phyloP scores from a whole-genome alignment of 441 rosid genomes.

The Geranium incanum region DNA sequence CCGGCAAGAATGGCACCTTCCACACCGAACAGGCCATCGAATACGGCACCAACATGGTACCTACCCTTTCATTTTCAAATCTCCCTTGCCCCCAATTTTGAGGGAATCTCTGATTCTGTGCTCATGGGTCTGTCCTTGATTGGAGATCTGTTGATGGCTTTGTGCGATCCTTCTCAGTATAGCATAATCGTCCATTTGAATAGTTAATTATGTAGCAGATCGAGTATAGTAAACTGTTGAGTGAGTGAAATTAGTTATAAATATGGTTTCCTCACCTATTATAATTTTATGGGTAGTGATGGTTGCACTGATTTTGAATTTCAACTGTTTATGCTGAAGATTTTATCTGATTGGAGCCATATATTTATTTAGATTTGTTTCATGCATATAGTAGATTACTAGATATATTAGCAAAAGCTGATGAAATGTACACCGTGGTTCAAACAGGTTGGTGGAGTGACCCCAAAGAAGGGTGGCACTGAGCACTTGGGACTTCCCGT shows the following conservation, averaged over 20 bases:
- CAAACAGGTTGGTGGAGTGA: conserved; percentile 80
- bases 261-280: neutral
- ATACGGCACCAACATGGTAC: conserved; percentile 95
- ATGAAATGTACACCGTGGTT: neutral
- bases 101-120: neutral
- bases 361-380: neutral
- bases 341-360: neutral
- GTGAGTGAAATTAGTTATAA: no score
- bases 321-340: neutral
- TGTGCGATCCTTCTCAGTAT: neutral
- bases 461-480: conserved; percentile 98
- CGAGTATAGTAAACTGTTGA: neutral
- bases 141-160: neutral
- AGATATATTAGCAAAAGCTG: neutral
- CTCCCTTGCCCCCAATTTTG: neutral
- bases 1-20: conserved; percentile 60
- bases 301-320: neutral
- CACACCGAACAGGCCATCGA: conserved; percentile 64
- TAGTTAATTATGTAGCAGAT: neutral
- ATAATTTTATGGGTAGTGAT: neutral
- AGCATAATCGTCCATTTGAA: neutral
- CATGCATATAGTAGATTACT: neutral
- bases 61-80: neutral
- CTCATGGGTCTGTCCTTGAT: neutral
- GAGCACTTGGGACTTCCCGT: conserved; percentile 97